phyloP scores from a whole-genome alignment of 345 rosid genomes.

The Salix caprea region DNA sequence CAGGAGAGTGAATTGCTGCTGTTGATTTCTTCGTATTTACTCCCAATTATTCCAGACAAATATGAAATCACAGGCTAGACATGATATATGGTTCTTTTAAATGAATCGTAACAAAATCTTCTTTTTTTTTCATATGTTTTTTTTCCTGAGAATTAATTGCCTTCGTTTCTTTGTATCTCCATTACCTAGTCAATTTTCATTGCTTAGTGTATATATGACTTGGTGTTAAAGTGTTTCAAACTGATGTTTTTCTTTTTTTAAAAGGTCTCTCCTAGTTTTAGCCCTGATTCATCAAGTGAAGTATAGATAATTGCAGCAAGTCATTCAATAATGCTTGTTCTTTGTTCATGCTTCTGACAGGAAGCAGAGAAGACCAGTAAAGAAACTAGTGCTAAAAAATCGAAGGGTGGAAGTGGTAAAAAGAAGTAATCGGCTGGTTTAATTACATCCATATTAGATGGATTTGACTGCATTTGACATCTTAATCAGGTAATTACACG shows the following conservation, averaged over 20 bases:
- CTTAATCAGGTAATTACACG: neutral
- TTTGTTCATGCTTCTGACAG: conserved; percentile 31
- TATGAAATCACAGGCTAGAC: neutral
- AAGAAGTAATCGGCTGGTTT: conserved; percentile 46
- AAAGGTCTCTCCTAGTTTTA: neutral
- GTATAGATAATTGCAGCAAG: neutral
- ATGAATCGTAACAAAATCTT: too few relatives aligned
- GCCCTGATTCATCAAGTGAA: neutral
- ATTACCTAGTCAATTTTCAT: too few relatives aligned
- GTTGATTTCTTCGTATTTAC: neutral
- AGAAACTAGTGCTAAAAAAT: conserved; percentile 51
- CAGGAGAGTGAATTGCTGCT: neutral
- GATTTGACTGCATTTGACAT: neutral
- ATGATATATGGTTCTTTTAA: too few relatives aligned
- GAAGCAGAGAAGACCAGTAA: conserved; percentile 40
- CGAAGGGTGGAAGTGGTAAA: conserved; percentile 60
- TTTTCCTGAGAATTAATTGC: too few relatives aligned
- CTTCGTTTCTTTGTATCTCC: too few relatives aligned
- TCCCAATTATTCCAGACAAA: neutral
- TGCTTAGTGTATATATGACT: too few relatives aligned
- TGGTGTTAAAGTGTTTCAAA: neutral
- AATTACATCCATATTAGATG: neutral
- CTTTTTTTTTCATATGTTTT: too few relatives aligned
- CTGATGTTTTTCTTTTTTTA: neutral
- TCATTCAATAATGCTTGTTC: conserved; percentile 5